Evolutionary conservation across 441 rosid species (phyloP).

Genomic region (Raphanus hybrid): DNA sequence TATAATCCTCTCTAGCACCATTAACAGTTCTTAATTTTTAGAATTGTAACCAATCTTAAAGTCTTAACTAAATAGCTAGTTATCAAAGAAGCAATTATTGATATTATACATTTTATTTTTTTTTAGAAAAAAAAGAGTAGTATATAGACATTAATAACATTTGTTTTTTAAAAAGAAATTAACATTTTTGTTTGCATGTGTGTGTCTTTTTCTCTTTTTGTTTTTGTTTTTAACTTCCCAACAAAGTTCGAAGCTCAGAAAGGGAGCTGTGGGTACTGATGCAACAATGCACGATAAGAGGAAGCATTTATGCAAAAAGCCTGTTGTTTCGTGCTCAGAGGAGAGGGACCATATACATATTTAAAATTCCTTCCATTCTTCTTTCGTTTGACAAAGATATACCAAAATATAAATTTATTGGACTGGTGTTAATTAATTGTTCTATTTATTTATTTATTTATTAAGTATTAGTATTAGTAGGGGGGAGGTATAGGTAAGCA

Average conservation of each 20-base stretch:
- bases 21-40: neutral
- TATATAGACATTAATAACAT: neutral
- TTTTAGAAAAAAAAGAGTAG: neutral
- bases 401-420: neutral
- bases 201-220: conserved; percentile 37
- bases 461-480: conserved; percentile 10
- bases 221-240: conserved; percentile 38
- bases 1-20: neutral
- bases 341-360: conserved; percentile 35
- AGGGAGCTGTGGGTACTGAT: conserved; percentile 27
- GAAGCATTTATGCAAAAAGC: conserved; percentile 45
- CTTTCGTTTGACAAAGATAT: conserved; percentile 30
- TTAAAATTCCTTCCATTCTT: conserved; percentile 16
- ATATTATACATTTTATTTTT: neutral
- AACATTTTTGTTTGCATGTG: conserved; percentile 38
- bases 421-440: neutral
- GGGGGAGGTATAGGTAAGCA: conserved; percentile 18
- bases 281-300: conserved; percentile 32
- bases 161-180: neutral
- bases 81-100: neutral
- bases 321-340: conserved; percentile 35
- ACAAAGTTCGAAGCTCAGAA: conserved; percentile 42
- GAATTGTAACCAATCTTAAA: neutral
- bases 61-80: neutral
- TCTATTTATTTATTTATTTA: conserved; percentile 7